A percentile compares a stretch with the other conserved stretches of the same genome.
These are phyloP conservation scores for Gastrolobium villosum DNA, from an alignment of 306 rosid genomes.

Conservation along the genomic window DNA sequence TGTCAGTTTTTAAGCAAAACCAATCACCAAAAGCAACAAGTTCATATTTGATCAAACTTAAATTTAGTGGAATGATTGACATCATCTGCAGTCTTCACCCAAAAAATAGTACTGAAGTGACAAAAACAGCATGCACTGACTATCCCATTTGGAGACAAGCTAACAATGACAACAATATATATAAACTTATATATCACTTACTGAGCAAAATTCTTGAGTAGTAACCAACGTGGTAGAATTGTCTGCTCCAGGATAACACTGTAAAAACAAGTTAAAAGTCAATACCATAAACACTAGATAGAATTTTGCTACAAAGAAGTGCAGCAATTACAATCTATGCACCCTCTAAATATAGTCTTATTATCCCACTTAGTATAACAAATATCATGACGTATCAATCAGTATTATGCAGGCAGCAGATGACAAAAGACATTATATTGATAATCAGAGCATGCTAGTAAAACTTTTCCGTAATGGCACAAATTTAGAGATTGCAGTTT, in stretches of 20 bases:
- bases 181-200: constrained; percentile 59
- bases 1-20: neutral
- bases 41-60: constrained; percentile 34
- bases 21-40: constrained; percentile 29
- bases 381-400: constrained; percentile 11
- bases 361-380: constrained; percentile 8
- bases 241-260: constrained; percentile 81
- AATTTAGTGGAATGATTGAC: constrained; percentile 9
- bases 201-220: constrained; percentile 84
- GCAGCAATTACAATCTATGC: constrained; percentile 35
- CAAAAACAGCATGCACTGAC: constrained; percentile 29
- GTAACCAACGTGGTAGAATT: constrained; percentile 66
- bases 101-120: constrained; percentile 20
- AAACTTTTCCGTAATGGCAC: constrained; percentile 5
- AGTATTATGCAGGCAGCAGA: constrained; percentile 17
- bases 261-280: constrained; percentile 54
- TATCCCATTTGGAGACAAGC: constrained; percentile 33
- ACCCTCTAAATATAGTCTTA: constrained; percentile 21
- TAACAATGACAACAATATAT: constrained; percentile 25
- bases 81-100: constrained; percentile 14
- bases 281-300: constrained; percentile 22
- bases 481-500: constrained; percentile 19
- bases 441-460: constrained; percentile 30
- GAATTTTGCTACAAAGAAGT: constrained; percentile 25
- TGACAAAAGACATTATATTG: constrained; percentile 38